phyloP scores from a whole-genome alignment of 2,329 filamentous ascomycete genomes.

The Beauveria sp. region DNA sequence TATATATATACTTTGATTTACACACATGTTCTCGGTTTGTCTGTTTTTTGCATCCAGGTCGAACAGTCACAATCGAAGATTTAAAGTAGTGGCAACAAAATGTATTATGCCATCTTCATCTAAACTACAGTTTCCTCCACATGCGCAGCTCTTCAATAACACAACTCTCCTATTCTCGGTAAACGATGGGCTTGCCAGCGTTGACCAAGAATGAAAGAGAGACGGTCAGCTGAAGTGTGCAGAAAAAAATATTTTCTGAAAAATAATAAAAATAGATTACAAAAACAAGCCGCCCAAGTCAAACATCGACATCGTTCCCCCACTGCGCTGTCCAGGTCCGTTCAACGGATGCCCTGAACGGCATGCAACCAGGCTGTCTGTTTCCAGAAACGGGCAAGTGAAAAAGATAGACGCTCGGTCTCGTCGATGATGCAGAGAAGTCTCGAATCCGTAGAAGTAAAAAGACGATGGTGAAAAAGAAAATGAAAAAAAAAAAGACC shows the following conservation, averaged over 20 bases:
- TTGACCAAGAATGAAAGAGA: neutral
- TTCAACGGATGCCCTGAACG: constrained; percentile 9
- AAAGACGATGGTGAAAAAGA: neutral
- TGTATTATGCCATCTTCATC: constrained; percentile 2
- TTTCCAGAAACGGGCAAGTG: constrained; percentile 11
- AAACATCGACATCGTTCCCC: neutral
- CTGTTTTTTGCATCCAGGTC: neutral
- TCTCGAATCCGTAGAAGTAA: constrained; percentile 1
- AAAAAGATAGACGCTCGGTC: constrained; percentile 6
- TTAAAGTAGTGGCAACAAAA: neutral
- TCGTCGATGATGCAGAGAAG: neutral
- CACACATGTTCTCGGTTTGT: neutral
- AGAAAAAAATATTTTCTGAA: neutral
- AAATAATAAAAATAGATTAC: neutral
- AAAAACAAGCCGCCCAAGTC: neutral
- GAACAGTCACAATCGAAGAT: neutral
- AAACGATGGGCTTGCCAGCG: neutral
- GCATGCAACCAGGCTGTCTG: constrained; percentile 12
- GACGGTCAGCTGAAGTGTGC: neutral
- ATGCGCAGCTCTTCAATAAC: neutral
- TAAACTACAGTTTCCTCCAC: constrained; percentile 8
- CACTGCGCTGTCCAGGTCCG: constrained; percentile 9
- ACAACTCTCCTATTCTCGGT: neutral
- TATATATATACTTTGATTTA: neutral
- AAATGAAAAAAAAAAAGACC: neutral